phyloP scores from a whole-genome alignment of 441 rosid genomes.

The Pelargonium fulgidum region DNA sequence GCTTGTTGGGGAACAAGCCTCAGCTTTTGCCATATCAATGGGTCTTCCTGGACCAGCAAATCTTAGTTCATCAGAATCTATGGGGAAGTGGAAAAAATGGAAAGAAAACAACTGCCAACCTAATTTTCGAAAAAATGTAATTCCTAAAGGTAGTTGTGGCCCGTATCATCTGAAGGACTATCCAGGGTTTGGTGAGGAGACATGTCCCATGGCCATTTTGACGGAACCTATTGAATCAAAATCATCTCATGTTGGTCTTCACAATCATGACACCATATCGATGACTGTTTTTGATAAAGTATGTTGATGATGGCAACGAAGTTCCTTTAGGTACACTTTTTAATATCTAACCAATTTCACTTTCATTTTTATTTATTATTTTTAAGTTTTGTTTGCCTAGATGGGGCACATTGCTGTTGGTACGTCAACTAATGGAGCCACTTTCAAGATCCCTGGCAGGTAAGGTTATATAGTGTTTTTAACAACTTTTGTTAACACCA shows the following conservation, averaged over 20 bases:
- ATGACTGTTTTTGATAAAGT: conserved; percentile 87
- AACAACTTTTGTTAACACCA: not conserved
- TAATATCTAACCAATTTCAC: conserved; percentile 1
- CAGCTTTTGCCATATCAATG: conserved; percentile 83
- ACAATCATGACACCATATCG: conserved; percentile 82
- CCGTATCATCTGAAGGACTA: conserved; percentile 49
- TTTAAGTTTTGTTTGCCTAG: conserved; percentile 30
- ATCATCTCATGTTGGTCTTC: conserved; percentile 51
- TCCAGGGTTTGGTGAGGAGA: conserved; percentile 19
- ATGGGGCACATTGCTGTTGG: conserved; percentile 87
- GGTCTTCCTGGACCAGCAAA: conserved; percentile 83
- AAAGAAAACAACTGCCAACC: conserved; percentile 67
- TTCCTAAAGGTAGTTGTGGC: conserved; percentile 56
- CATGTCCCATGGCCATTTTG: conserved; percentile 26
- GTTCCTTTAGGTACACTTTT: conserved; percentile 4
- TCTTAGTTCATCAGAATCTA: conserved; percentile 70
- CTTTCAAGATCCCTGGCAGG: conserved; percentile 91
- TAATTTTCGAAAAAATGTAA: conserved; percentile 73
- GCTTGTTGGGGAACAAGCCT: conserved; percentile 76
- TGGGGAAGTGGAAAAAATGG: conserved; percentile 75
- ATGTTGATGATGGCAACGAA: conserved; percentile 19
- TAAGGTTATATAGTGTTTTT: conserved; percentile 22
- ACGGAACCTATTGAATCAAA: conserved; percentile 31
- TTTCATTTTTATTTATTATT: not conserved
- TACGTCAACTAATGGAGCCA: conserved; percentile 94